Evolutionary conservation across 768 basidiomycete species (phyloP).

Genomic region (Peribolospora kevripleyi): DNA sequence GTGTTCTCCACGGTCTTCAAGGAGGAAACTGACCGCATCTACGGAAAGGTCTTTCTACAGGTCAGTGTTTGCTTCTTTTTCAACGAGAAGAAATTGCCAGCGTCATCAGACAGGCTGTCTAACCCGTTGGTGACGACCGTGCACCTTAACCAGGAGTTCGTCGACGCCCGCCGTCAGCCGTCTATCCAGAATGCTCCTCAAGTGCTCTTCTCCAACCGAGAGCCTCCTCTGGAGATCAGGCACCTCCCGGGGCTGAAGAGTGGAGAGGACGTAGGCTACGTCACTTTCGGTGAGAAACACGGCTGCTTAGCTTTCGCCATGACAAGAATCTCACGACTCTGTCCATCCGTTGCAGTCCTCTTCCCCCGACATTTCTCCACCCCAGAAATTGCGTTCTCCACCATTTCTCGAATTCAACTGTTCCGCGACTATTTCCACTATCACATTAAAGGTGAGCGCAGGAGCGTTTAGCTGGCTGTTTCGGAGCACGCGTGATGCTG

Average conservation of each 20-base stretch:
- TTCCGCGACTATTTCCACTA: constrained; percentile 99
- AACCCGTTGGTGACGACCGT: background rate
- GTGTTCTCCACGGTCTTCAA: constrained; percentile 92
- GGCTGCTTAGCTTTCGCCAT: background rate
- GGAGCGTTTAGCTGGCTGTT: background rate
- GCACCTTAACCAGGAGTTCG: constrained; percentile 51
- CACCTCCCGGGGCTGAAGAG: constrained; percentile 48
- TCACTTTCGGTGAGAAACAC: constrained; percentile 42
- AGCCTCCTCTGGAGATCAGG: constrained; percentile 88
- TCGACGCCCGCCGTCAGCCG: constrained; percentile 83
- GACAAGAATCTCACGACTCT: background rate
- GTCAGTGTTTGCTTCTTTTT: constrained; percentile 22
- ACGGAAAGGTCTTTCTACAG: constrained; percentile 95
- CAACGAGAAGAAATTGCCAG: background rate
- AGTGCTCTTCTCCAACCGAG: constrained; percentile 78
- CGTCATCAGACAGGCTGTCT: constrained; percentile 2
- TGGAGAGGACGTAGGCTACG: constrained; percentile 78
- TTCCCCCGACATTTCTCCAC: constrained; percentile 87
- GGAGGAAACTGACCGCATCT: constrained; percentile 90
- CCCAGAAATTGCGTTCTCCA: constrained; percentile 37
- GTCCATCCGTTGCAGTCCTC: constrained; percentile 30
- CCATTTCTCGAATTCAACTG: constrained; percentile 82
- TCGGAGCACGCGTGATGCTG: background rate
- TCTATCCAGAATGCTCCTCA: constrained; percentile 91
- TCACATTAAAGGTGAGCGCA: constrained; percentile 52